Percentiles rank a stretch among this genome's conserved stretches.
phyloP scores from a whole-genome alignment of 345 rosid species.

The Brassica rapa region DNA sequence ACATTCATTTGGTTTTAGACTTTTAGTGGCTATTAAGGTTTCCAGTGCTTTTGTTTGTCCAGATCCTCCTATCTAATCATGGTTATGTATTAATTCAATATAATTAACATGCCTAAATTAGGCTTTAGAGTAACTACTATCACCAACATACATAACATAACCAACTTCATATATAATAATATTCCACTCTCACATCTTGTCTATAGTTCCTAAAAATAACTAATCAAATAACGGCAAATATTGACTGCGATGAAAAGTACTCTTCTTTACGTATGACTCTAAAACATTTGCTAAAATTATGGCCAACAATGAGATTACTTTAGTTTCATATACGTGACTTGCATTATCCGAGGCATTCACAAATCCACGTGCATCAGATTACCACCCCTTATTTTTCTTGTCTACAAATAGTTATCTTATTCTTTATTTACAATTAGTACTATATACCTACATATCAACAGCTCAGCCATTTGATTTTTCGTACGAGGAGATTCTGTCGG shows the following conservation, averaged over 20 bases:
- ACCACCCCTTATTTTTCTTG: slow-evolving; percentile 15
- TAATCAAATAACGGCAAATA: background rate
- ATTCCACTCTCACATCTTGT: background rate
- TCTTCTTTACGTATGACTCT: slow-evolving; percentile 29
- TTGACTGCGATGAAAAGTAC: background rate
- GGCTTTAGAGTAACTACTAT: slow-evolving; percentile 32
- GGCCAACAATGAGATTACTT: slow-evolving; percentile 2
- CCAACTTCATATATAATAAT: background rate
- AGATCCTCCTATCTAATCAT: background rate
- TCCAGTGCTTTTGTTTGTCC: slow-evolving; percentile 12
- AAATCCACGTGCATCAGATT: slow-evolving; percentile 35
- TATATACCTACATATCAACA: slow-evolving; percentile 3
- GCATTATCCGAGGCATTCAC: slow-evolving; percentile 15
- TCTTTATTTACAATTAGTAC: slow-evolving; percentile 1
- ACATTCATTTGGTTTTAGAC: slow-evolving; percentile 20
- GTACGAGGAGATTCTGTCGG: slow-evolving; percentile 15
- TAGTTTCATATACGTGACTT: slow-evolving; percentile 14
- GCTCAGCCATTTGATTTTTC: slow-evolving; percentile 29
- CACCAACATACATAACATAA: slow-evolving; percentile 20
- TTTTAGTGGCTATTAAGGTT: slow-evolving; percentile 16
- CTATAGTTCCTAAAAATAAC: background rate
- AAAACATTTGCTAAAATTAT: slow-evolving; percentile 4
- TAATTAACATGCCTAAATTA: slow-evolving; percentile 32
- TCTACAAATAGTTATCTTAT: slow-evolving; percentile 13
- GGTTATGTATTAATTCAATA: slow-evolving; percentile 7